Evolutionary conservation across 495 filamentous ascomycete species (phyloP), one percentile per base, ranked within the genome.

Genomic region (Zalerion maritima): DNA sequence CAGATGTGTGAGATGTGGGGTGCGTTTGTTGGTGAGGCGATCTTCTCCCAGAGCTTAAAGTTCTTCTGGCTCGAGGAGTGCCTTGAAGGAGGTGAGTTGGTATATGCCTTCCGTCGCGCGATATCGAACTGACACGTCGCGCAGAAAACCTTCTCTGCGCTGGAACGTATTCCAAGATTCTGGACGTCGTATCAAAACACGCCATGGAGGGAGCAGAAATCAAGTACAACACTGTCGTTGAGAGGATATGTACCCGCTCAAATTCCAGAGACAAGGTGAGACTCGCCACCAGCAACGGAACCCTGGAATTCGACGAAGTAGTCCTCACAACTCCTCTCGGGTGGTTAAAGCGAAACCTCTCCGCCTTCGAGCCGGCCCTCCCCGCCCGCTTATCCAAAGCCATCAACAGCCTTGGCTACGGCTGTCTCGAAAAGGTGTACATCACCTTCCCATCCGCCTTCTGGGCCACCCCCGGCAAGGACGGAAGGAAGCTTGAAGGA

Each of bases 51-150:
- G 43, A 92, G 84, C 50, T 46, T 97, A 31, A 89, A 78, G 47
- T 93, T 83, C 54, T 91, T 94, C 42, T 87, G 77, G 65, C 46
- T 97, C n/a, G 89, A 97, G 52, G 84, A 94, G 54, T 85, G 78
- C 35, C 75, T 94, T 42, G 86, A 91, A 43, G 86, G 85, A 26
- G 76, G 81, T 81, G 50, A 48, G 72, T 62, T 21, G n/a, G 27
- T 24, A 22, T 31, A 15, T 29, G n/a, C 15, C 25, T 11, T 6
- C n/a, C 25, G 8, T 28, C 21, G 8, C 11, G 8, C 21, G 11
- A 23, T 23, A 8, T 23, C 8, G 11, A 4, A 4, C 25, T 44
- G 17, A 38, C 40, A 42, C 16, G 2, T 15, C 6, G 6, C 5
- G 15, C 29, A 89, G 87, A 82, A 40, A 94, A 94, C 47, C 64